Evolutionary conservation across 805 yeast genomes (phyloP).

Genomic region (Starmerella sp.): DNA sequence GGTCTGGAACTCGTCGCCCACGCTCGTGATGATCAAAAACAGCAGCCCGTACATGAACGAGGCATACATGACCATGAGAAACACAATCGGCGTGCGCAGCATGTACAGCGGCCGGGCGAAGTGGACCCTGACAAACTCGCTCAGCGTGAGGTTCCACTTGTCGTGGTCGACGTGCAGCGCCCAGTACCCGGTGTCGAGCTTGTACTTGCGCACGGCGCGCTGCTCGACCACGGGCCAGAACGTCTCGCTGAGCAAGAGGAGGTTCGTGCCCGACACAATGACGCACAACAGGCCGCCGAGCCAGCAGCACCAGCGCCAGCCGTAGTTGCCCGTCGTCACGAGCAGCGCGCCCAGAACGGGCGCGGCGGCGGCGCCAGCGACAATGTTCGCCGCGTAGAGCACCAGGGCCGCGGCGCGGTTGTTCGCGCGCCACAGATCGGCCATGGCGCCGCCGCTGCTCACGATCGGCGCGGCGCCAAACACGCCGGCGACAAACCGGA

Average conservation of each 20-base stretch:
- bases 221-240: slow-evolving; percentile 42
- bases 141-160: slow-evolving; percentile 56
- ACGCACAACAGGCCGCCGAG: slow-evolving; percentile 36
- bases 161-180: slow-evolving; percentile 89
- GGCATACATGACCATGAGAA: slow-evolving; percentile 33
- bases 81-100: slow-evolving; percentile 40
- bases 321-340: slow-evolving; percentile 32
- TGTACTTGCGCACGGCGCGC: slow-evolving; percentile 48
- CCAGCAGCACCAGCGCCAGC: slow-evolving; percentile 53
- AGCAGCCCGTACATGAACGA: slow-evolving; percentile 36
- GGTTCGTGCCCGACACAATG: slow-evolving; percentile 30
- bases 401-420: slow-evolving; percentile 18
- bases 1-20: slow-evolving; percentile 29
- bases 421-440: slow-evolving; percentile 28
- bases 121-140: slow-evolving; percentile 59
- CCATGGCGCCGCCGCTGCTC: slow-evolving; percentile 19
- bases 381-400: slow-evolving; percentile 12
- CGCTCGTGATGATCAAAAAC: slow-evolving; percentile 34
- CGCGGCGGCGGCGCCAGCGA: slow-evolving; percentile 18
- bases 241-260: slow-evolving; percentile 31
- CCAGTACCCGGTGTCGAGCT: slow-evolving; percentile 66
- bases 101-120: slow-evolving; percentile 70
- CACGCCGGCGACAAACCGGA: slow-evolving; percentile 71
- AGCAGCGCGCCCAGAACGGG: slow-evolving; percentile 29
- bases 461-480: slow-evolving; percentile 58